These are phyloP conservation scores for Backusella circina DNA, from an alignment of 192 early-diverging fungal genomes.

Conservation along the genomic window DNA sequence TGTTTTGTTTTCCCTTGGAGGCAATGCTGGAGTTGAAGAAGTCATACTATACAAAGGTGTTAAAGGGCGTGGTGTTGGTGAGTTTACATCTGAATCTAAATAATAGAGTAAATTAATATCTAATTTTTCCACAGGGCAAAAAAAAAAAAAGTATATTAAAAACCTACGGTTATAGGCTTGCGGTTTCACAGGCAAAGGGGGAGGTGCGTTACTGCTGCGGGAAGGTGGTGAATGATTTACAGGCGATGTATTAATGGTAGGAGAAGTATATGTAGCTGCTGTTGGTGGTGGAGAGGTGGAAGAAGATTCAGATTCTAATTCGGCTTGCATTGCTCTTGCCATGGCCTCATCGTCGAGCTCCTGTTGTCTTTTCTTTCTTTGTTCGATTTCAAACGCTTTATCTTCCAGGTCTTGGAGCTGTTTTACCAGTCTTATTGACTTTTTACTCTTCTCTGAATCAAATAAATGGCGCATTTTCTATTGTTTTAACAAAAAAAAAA, in stretches of 20 bases:
- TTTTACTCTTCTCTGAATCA: conserved; percentile 1
- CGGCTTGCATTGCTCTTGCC: conserved; percentile 6
- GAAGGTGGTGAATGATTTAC: neutral
- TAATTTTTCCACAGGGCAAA: neutral
- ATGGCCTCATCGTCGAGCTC: conserved; percentile 8
- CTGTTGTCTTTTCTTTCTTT: conserved; percentile 1
- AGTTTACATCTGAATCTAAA: conserved; percentile 1
- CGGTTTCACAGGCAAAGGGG: conserved; percentile 8
- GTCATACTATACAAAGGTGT: neutral
- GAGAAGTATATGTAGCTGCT: neutral
- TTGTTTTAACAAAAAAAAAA: neutral
- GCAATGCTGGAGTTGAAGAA: neutral
- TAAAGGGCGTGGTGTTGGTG: neutral
- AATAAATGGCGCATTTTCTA: conserved; percentile 1
- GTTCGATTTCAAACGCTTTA: neutral
- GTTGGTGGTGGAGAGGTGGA: neutral
- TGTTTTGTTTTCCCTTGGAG: neutral
- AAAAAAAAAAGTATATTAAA: neutral
- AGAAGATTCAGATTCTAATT: neutral
- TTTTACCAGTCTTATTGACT: conserved; percentile 9
- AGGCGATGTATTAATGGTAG: neutral
- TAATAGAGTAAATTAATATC: neutral
- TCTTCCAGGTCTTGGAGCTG: conserved; percentile 4
- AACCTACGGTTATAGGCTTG: conserved; percentile 3
- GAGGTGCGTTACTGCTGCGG: neutral